Conservation (phyloP, 2,329 filamentous ascomycete genomes). For the Furcasterigmium furcatum region DNA sequence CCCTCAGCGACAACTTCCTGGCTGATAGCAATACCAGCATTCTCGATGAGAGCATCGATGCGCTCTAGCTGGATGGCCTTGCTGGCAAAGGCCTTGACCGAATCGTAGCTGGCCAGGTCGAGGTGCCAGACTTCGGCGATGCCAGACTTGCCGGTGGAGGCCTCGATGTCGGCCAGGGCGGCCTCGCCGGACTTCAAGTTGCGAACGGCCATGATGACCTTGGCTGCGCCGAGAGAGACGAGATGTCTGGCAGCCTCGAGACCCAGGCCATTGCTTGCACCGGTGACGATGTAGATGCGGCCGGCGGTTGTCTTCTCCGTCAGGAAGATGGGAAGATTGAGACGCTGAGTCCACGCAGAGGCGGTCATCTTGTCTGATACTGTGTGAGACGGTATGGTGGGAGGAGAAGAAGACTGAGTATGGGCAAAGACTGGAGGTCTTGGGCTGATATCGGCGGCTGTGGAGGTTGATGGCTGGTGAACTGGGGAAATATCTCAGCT, state of each 20-base stretch:
- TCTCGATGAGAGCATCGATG: conserved; percentile 30
- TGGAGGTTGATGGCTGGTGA: no score
- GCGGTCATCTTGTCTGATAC: conserved; percentile 27
- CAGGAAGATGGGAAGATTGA: neutral
- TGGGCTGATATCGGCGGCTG: no score
- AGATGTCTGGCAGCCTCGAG: conserved; percentile 28
- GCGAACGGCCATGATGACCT: conserved; percentile 29
- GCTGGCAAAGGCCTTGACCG: conserved; percentile 30
- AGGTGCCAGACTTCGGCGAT: conserved; percentile 38
- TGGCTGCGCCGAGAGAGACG: conserved; percentile 19
- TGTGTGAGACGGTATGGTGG: neutral
- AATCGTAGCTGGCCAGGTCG: conserved; percentile 35
- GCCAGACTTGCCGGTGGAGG: conserved; percentile 14
- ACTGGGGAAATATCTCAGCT: no score
- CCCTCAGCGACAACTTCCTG: conserved; percentile 32
- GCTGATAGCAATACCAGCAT: conserved; percentile 31
- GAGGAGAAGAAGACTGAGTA: neutral
- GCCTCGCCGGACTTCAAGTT: conserved; percentile 19
- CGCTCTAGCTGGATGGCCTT: conserved; percentile 30
- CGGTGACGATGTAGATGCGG: conserved; percentile 23
- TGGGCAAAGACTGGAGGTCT: no score
- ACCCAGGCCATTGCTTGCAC: conserved; percentile 28
- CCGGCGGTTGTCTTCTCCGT: conserved; percentile 18
- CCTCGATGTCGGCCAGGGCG: conserved; percentile 13
- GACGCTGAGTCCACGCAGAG: conserved; percentile 26